Conservation (phyloP, 2,329 filamentous ascomycete genomes). For the Fusarium equiseti region DNA sequence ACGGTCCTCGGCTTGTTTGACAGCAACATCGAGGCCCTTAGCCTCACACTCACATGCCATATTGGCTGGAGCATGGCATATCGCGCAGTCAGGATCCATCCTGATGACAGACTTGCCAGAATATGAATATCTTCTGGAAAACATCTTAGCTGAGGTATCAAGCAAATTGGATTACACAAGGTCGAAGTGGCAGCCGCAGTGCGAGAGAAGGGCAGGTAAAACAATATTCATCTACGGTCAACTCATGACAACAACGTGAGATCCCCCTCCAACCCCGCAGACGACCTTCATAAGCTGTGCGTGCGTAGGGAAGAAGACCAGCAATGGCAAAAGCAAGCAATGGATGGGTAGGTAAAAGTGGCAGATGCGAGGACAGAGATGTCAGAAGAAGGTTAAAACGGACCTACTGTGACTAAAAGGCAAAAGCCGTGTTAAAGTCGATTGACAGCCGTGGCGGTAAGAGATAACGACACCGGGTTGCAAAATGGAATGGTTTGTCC, state of each 20-base stretch:
- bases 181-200: conserved; percentile 22
- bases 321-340: conserved; percentile 36
- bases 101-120: conserved; percentile 65
- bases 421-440: conserved; percentile 37
- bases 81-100: conserved; percentile 78
- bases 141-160: conserved; percentile 61
- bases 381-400: conserved; percentile 44
- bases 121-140: conserved; percentile 60
- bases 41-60: conserved; percentile 74
- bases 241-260: conserved; percentile 45
- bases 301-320: conserved; percentile 34
- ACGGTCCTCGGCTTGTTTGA: conserved; percentile 71
- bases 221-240: conserved; percentile 44
- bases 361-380: conserved; percentile 32
- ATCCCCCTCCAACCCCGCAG: conserved; percentile 48
- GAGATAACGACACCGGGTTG: conserved; percentile 46
- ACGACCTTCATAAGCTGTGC: conserved; percentile 47
- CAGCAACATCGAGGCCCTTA: conserved; percentile 71
- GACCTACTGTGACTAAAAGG: conserved; percentile 46
- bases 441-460: conserved; percentile 47
- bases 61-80: conserved; percentile 71
- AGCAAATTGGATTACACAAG: conserved; percentile 35
- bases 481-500: conserved; percentile 48
- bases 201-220: conserved; percentile 30
- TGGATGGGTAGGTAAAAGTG: conserved; percentile 37